phyloP scores from a whole-genome alignment of 2,329 filamentous ascomycete genomes.

The Coniella lustricola region DNA sequence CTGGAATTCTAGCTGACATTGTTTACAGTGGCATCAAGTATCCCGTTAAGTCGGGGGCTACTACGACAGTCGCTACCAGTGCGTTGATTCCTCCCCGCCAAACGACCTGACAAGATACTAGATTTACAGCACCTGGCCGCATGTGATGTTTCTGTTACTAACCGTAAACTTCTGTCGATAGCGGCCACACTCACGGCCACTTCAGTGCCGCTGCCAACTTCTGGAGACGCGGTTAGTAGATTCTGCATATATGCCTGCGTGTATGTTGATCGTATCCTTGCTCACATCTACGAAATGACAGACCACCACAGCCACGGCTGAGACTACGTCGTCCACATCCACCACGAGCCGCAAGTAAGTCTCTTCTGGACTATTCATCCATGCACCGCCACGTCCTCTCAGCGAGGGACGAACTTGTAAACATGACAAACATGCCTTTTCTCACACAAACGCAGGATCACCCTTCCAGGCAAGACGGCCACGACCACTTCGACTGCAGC shows the following conservation, averaged over 20 bases:
- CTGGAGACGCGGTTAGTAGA: neutral
- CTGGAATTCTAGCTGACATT: neutral
- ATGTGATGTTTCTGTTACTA: too few species aligned
- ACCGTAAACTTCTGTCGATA: neutral
- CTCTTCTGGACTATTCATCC: too few species aligned
- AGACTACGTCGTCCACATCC: neutral
- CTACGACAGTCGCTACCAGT: slow-evolving; percentile 2
- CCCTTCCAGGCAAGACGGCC: slow-evolving; percentile 17
- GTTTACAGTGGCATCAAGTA: slow-evolving; percentile 8
- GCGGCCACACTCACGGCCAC: neutral
- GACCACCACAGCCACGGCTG: neutral
- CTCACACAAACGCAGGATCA: neutral
- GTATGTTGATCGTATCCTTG: too few species aligned
- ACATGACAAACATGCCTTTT: too few species aligned
- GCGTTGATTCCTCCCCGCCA: neutral
- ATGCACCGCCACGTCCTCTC: too few species aligned
- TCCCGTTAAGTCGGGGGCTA: slow-evolving; percentile 8
- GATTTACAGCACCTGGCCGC: too few species aligned
- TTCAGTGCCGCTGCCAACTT: neutral
- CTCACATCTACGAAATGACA: neutral
- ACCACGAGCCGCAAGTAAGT: slow-evolving; percentile 1
- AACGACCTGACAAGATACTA: neutral
- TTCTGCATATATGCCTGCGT: neutral
- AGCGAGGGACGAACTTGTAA: too few species aligned
- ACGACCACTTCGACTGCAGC: slow-evolving; percentile 25